Base-by-base conservation (phyloP, 1,284 basidiomycete species). In the Ceratobasidium sp. region DNA sequence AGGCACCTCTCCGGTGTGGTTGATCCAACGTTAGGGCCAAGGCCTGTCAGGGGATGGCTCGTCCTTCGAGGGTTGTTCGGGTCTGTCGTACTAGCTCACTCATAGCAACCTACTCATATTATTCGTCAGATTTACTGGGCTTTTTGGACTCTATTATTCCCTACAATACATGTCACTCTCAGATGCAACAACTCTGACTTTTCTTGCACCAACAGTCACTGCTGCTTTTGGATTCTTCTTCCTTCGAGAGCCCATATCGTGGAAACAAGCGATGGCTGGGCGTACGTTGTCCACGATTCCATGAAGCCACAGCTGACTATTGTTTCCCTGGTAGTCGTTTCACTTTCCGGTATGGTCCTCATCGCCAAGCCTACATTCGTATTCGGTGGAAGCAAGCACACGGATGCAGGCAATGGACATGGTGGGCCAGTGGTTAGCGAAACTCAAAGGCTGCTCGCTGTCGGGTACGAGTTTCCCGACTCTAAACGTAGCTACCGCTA, bases 171-270 rank as follows among this genome's bases (percentile, higher is more conserved):
- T 72, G 34, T 71, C 70, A 1, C 67, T 72, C 42, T 72, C 71
- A 31, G 71, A 72, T 43, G 47, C 65, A 2, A 71, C 70, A 27
- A 58, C 55, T 5, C 60, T 72, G 20, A 69, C 70, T 7, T 72
- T 72, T 20, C 73, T 95, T 8, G 78, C 84, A 0, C 93, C 93
- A 0, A 83, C 88, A 68, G 81, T 84, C 10, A 91, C 90, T 0
- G 87, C 86, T 0, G 76, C 93, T n/a, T 79, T 88, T 1, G 92
- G 87, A 0, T 85, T 85, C 5, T 69, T 93, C 1, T 80, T 93
- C 27, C 80, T 95, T 7, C 82, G 84, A 17, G 92, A 94, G 75
- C 79, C 77, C 0, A 86, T 91, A 72, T 83, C 84, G 0, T 77
- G 79, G 56, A 82, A 80, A 70, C 87, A 94, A 76, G 72, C 77